Conservation (phyloP, 176 grass and related monocot species). For the Avena insularis region DNA sequence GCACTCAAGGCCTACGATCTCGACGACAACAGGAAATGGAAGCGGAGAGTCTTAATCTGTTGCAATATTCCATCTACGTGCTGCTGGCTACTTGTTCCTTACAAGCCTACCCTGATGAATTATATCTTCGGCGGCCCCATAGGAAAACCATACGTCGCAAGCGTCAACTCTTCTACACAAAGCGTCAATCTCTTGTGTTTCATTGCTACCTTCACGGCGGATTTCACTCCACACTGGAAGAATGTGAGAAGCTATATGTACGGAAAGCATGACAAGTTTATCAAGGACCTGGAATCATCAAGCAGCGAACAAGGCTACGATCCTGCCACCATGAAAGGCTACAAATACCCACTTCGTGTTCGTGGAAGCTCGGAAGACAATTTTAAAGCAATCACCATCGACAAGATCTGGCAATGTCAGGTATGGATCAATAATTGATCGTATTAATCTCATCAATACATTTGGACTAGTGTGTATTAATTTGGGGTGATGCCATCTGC, state of each 20-base stretch:
- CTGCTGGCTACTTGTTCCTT: background rate
- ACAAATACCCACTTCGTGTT: background rate
- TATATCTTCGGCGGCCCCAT: background rate
- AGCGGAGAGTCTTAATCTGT: background rate
- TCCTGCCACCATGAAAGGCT: background rate
- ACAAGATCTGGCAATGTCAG: background rate
- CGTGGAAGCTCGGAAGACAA: background rate
- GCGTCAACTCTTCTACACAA: background rate
- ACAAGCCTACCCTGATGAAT: background rate
- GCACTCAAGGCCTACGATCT: conserved; percentile 11
- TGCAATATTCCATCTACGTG: background rate
- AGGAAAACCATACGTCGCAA: background rate
- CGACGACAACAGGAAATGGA: conserved; percentile 3
- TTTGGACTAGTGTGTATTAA: too few species aligned
- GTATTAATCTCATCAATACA: too few species aligned
- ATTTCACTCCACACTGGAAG: background rate
- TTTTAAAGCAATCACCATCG: background rate
- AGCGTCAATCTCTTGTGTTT: background rate
- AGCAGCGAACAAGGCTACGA: background rate
- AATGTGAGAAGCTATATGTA: background rate
- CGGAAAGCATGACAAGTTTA: background rate
- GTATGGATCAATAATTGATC: background rate
- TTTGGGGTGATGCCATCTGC: too few species aligned
- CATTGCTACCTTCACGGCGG: background rate
- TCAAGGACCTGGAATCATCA: background rate